Evolutionary conservation across 2,329 filamentous ascomycete genomes (phyloP), one percentile per base, ranked within the genome.

Genomic region (Aspergillus carbonarius): DNA sequence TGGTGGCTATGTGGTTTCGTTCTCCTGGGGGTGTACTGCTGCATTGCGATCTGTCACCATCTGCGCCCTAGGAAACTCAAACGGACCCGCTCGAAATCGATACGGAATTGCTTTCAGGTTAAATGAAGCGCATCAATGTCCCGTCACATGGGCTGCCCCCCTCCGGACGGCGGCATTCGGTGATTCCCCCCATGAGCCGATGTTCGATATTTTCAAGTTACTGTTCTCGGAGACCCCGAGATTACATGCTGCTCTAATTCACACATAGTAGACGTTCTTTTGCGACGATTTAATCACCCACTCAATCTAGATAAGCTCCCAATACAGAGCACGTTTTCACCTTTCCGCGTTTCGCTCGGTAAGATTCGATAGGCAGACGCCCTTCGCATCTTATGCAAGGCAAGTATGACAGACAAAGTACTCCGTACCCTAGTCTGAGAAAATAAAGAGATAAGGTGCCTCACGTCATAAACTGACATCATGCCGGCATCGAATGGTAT

Each of bases 1-100:
- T 35, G 35, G 46, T 30, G 15, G 9, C 23, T 5, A 51, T 56
- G 25, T 20, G 30, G 32, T 27, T 40, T 18, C 25, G 42, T 55
- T 18, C 34, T 10, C 35, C 18, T 51, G 44, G 23, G 48, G 27
- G 35, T 32, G 40, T 42, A 40, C 20, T 55, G 0, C n/a, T 58
- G 12, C 40, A 10, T 44, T 30, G 5, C 25, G 35, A 51, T 47
- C 47, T 35, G 47, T 54, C 47, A 58, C 55, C 50, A 49, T 46
- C 54, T 57, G 25, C 18, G 20, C 49, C 25, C 25, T 15, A 46
- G 27, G 42, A 40, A 32, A 35, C 40, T 30, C 34, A 18, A 42
- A 30, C 17, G 27, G 44, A 25, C 25, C 15, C 25, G 15, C 25
- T 9, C 15, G 25, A 30, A 48, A 30, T n/a, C 18, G 23, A 30